Percentiles rank a stretch among this genome's conserved stretches.
Conservation (phyloP, 495 filamentous ascomycete species). For the Rhizodiscina lignyota region DNA sequence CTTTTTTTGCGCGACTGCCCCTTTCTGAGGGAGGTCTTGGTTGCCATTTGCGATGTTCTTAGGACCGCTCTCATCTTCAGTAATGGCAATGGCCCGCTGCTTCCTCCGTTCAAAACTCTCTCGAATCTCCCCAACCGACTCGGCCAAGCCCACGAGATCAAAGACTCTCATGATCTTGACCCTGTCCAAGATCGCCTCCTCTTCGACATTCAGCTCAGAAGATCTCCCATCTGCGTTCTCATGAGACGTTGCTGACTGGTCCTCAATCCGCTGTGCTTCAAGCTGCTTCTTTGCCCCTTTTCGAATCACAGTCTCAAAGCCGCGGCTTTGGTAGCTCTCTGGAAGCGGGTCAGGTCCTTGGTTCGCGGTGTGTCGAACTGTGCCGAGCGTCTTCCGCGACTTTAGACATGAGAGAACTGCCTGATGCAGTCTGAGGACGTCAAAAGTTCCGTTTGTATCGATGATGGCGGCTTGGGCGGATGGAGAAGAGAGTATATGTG, state of each 20-base stretch:
- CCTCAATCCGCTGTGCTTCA: neutral
- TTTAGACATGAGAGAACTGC: too few relatives aligned
- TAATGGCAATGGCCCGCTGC: conserved; percentile 2
- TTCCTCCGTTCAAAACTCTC: too few relatives aligned
- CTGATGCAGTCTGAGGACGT: conserved; percentile 13
- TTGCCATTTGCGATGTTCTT: neutral
- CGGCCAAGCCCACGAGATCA: conserved; percentile 39
- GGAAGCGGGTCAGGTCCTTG: conserved; percentile 5
- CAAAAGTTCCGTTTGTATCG: conserved; percentile 17
- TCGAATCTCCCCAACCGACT: conserved; percentile 32
- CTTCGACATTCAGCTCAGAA: conserved; percentile 5
- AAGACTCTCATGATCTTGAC: conserved; percentile 40
- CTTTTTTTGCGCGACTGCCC: neutral
- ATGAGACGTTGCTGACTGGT: neutral
- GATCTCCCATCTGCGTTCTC: neutral
- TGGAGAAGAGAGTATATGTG: too few relatives aligned
- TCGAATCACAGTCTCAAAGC: too few relatives aligned
- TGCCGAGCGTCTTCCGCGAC: too few relatives aligned
- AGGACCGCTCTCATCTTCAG: neutral
- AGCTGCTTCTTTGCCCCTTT: too few relatives aligned
- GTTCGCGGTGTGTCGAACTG: too few relatives aligned
- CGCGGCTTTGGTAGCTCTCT: neutral
- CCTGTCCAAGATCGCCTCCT: conserved; percentile 26
- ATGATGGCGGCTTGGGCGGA: conserved; percentile 16
- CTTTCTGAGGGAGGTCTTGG: too few relatives aligned